Evolutionary conservation across 352 stramenopile species (phyloP).

Genomic region (Pythium apleroticum): DNA sequence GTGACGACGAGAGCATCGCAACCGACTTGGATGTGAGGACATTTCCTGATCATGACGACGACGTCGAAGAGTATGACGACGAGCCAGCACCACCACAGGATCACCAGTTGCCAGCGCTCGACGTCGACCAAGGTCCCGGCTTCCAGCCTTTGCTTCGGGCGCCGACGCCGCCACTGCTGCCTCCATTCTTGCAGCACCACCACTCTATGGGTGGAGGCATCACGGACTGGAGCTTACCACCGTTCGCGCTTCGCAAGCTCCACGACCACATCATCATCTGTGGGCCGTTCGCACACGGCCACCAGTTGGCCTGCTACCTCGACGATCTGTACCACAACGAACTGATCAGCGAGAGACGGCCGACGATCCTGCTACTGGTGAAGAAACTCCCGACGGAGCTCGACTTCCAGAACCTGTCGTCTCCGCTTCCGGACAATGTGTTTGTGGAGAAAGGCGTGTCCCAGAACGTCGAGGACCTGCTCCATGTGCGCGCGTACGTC

Average conservation of each 20-base stretch:
- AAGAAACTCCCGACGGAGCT: slow-evolving; percentile 35
- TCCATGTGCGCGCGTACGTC: slow-evolving; percentile 43
- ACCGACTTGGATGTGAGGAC: slow-evolving; percentile 1
- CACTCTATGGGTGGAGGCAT: slow-evolving; percentile 20
- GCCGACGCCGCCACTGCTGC: slow-evolving; percentile 14
- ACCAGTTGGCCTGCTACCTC: slow-evolving; percentile 45
- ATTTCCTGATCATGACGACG: background rate
- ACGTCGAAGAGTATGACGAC: background rate
- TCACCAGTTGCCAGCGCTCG: background rate
- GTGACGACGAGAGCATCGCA: slow-evolving; percentile 19
- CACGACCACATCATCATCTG: slow-evolving; percentile 48
- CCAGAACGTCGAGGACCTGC: slow-evolving; percentile 53
- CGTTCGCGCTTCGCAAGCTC: slow-evolving; percentile 23
- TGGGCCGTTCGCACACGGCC: slow-evolving; percentile 36
- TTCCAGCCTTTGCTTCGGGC: background rate
- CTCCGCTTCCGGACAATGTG: slow-evolving; percentile 38
- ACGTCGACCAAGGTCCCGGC: background rate
- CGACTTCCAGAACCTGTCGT: slow-evolving; percentile 34
- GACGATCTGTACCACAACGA: slow-evolving; percentile 42
- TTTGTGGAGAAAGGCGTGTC: slow-evolving; percentile 45
- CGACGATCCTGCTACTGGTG: slow-evolving; percentile 39
- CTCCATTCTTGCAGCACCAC: slow-evolving; percentile 22
- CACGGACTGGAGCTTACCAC: slow-evolving; percentile 27
- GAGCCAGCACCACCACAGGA: background rate
- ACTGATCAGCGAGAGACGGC: slow-evolving; percentile 6